A percentile compares a stretch with the other conserved stretches of the same genome.
Conservation (phyloP, 257 asterid genomes). For the Nicotiana undulata region DNA sequence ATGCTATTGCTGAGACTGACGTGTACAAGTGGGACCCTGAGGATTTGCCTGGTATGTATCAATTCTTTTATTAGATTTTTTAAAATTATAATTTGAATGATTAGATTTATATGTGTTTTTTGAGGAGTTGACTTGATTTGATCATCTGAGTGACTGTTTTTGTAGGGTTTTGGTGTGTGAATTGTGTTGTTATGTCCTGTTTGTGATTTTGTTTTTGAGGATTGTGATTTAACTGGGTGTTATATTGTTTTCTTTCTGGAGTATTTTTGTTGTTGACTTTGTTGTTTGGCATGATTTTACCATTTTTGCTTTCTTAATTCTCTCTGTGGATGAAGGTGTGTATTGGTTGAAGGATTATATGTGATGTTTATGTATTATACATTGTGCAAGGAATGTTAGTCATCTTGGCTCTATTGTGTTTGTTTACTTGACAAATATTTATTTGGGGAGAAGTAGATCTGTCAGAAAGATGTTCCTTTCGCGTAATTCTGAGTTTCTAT, state of each 20-base stretch:
- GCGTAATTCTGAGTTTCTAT: not conserved
- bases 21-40: conserved; percentile 87
- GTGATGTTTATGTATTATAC: not conserved
- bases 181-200: not conserved
- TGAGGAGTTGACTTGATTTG: not conserved
- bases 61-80: not conserved
- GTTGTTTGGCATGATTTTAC: not conserved
- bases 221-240: not conserved
- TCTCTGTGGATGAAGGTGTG: not conserved
- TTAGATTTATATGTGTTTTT: not conserved
- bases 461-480: not conserved
- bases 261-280: not conserved
- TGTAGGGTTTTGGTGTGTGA: not conserved
- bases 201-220: not conserved
- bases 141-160: not conserved
- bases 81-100: not conserved
- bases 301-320: not conserved
- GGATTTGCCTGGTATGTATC: conserved; percentile 66
- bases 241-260: not conserved
- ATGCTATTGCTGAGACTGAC: conserved; percentile 61
- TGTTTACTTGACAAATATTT: not conserved
- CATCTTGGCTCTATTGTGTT: not conserved
- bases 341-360: not conserved
- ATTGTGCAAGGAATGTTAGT: not conserved
- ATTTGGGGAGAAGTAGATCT: not conserved